These are phyloP conservation scores for Fusarium foetens DNA, from an alignment of 2,329 filamentous ascomycete genomes.

Conservation along the genomic window DNA sequence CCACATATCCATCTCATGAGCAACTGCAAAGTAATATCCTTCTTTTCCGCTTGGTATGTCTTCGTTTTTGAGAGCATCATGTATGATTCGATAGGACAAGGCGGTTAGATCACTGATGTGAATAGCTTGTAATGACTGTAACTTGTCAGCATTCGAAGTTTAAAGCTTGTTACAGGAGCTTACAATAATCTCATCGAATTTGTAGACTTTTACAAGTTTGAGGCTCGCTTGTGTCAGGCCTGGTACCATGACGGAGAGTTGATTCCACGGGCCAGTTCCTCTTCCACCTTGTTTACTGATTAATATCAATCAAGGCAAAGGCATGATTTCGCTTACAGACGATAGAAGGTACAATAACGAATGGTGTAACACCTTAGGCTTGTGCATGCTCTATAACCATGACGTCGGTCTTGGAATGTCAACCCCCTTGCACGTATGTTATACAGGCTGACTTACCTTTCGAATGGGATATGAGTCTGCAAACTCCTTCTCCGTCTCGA, in stretches of 20 bases:
- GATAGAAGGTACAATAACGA: background rate
- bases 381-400: background rate
- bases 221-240: background rate
- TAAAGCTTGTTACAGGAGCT: fast-evolving
- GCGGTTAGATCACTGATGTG: background rate
- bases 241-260: background rate
- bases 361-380: background rate
- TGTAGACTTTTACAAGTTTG: background rate
- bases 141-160: background rate
- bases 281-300: background rate
- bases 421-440: fast-evolving
- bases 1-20: background rate
- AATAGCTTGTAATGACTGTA: background rate
- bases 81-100: background rate
- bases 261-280: background rate
- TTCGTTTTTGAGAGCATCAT: fast-evolving
- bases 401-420: background rate
- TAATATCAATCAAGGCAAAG: fast-evolving
- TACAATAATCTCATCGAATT: background rate
- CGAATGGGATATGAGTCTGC: background rate
- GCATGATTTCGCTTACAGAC: background rate
- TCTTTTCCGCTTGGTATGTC: background rate
- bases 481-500: background rate
- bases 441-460: background rate
- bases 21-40: background rate